phyloP scores from a whole-genome alignment of 805 yeast species.

The Metschnikowia chrysomelidarum region DNA sequence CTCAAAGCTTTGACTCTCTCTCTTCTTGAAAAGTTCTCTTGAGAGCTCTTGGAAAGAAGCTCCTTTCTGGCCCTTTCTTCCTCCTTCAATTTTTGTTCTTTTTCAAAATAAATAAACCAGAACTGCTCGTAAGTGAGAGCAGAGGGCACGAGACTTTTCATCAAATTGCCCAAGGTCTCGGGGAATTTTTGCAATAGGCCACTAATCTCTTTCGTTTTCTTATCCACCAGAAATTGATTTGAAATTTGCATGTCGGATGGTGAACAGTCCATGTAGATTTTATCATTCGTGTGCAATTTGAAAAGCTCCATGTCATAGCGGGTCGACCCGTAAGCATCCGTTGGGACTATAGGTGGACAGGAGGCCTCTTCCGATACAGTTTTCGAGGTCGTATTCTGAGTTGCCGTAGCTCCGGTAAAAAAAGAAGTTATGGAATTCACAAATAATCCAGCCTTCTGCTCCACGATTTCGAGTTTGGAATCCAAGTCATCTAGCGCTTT shows the following conservation, averaged over 20 bases:
- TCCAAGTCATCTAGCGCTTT: constrained; percentile 70
- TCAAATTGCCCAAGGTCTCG: constrained; percentile 48
- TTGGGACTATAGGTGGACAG: constrained; percentile 17
- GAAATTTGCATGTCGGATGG: constrained; percentile 16
- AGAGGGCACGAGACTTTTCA: constrained; percentile 67
- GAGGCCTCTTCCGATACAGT: constrained; percentile 9
- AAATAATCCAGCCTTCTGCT: constrained; percentile 62
- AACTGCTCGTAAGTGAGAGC: constrained; percentile 57
- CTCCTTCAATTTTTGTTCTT: constrained; percentile 50
- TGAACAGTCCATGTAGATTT: constrained; percentile 18
- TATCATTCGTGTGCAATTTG: constrained; percentile 37
- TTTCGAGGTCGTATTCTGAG: constrained; percentile 16
- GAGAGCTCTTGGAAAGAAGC: constrained; percentile 44
- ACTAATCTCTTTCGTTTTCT: constrained; percentile 51
- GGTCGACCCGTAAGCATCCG: constrained; percentile 33
- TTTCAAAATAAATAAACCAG: constrained; percentile 71
- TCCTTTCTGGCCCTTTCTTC: constrained; percentile 68
- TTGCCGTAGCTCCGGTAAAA: constrained; percentile 39
- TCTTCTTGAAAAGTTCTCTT: no score
- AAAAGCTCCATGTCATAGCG: constrained; percentile 40
- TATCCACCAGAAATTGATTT: constrained; percentile 40
- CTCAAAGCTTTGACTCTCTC: no score
- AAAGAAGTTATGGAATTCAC: constrained; percentile 58
- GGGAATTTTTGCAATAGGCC: constrained; percentile 46
- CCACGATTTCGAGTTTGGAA: constrained; percentile 65